Percentiles rank a stretch among this genome's conserved stretches.
phyloP scores from a whole-genome alignment of 2,329 filamentous ascomycete genomes.

The Fusarium sp. region DNA sequence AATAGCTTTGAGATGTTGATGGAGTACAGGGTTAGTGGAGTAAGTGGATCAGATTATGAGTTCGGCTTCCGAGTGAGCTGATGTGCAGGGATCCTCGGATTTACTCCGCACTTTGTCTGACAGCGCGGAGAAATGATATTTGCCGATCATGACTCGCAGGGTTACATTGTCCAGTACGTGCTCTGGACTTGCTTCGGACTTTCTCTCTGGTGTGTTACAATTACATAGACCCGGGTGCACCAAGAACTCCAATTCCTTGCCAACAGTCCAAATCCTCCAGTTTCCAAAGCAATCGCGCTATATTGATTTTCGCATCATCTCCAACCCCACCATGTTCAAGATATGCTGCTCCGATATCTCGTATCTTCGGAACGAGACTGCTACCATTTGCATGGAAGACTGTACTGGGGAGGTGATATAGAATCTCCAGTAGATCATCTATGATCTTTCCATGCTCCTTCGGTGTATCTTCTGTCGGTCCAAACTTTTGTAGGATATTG shows the following conservation, averaged over 20 bases:
- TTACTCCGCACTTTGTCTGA: slow-evolving; percentile 22
- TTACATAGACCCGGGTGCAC: background rate
- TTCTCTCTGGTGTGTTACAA: background rate
- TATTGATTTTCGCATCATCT: slow-evolving; percentile 38
- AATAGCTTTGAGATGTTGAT: slow-evolving; percentile 5
- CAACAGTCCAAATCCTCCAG: slow-evolving; percentile 50
- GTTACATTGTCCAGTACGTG: background rate
- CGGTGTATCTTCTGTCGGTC: slow-evolving; percentile 21
- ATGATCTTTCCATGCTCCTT: slow-evolving; percentile 50
- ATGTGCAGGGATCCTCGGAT: slow-evolving; percentile 21
- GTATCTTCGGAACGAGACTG: slow-evolving; percentile 52
- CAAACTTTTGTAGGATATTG: slow-evolving; percentile 51
- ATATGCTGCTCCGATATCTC: slow-evolving; percentile 53
- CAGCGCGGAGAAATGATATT: background rate
- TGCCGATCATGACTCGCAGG: background rate
- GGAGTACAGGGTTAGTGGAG: background rate
- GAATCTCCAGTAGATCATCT: slow-evolving; percentile 52
- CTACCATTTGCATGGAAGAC: slow-evolving; percentile 51
- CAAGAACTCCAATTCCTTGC: slow-evolving; percentile 40
- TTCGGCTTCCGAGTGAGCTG: accelerated
- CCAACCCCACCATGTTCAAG: slow-evolving; percentile 42
- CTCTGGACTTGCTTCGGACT: background rate
- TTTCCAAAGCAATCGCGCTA: slow-evolving; percentile 47
- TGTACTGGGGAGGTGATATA: slow-evolving; percentile 50
- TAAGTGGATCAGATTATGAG: background rate